These are phyloP conservation scores for Xylaria longipes DNA, from an alignment of 495 filamentous ascomycete species.

Conservation along the genomic window DNA sequence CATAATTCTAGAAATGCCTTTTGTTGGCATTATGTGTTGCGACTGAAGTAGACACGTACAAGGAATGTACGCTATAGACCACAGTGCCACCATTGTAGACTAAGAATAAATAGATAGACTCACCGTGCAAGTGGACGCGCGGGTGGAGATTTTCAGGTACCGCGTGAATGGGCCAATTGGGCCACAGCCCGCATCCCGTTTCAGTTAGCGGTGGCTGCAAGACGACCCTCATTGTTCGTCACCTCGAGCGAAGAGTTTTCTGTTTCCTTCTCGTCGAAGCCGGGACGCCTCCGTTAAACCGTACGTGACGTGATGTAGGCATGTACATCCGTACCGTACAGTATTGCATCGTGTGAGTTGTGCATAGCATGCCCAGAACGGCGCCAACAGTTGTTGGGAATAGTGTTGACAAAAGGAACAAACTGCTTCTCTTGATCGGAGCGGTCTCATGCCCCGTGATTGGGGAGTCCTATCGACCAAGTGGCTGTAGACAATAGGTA, in stretches of 20 bases:
- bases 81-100: background rate
- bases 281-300: slow-evolving; percentile 19
- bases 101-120: background rate
- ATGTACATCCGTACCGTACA: slow-evolving; percentile 18
- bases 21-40: background rate
- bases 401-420: slow-evolving; percentile 15
- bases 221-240: slow-evolving; percentile 36
- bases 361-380: slow-evolving; percentile 24
- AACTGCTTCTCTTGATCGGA: slow-evolving; percentile 14
- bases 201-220: slow-evolving; percentile 35
- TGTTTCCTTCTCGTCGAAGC: slow-evolving; percentile 32
- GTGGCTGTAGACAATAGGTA: slow-evolving; percentile 1
- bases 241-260: slow-evolving; percentile 35
- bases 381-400: slow-evolving; percentile 20
- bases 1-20: background rate
- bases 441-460: slow-evolving; percentile 4
- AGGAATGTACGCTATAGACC: background rate
- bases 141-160: slow-evolving; percentile 43
- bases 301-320: background rate
- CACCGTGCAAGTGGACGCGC: slow-evolving; percentile 8
- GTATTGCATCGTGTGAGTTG: slow-evolving; percentile 10
- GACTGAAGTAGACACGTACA: background rate
- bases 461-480: background rate
- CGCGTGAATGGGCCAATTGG: slow-evolving; percentile 37
- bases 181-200: slow-evolving; percentile 34